Evolutionary conservation across 179 eudicot genomes (phyloP).

Genomic region (Gypsophila paniculata): DNA sequence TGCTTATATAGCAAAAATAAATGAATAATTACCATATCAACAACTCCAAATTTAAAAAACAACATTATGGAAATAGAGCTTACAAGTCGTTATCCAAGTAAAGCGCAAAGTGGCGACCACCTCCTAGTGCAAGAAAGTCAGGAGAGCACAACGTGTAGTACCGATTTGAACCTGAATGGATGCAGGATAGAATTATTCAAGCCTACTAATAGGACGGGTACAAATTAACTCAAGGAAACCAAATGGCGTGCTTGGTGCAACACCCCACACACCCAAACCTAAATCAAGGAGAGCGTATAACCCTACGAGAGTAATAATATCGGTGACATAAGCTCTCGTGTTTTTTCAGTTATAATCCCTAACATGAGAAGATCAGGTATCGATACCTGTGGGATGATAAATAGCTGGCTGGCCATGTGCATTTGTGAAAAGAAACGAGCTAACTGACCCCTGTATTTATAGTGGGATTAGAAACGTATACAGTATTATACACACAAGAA

Average conservation of each 20-base stretch:
- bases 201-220: background rate
- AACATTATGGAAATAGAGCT: constrained; percentile 32
- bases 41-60: background rate
- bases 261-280: background rate
- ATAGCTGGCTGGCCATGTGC: constrained; percentile 53
- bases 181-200: constrained; percentile 18
- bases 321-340: background rate
- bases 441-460: constrained; percentile 60
- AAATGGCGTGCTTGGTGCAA: background rate
- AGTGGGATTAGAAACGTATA: constrained; percentile 7
- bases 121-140: constrained; percentile 83
- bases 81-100: constrained; percentile 87
- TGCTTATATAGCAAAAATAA: background rate
- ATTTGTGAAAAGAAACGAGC: constrained; percentile 79
- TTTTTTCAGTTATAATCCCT: background rate
- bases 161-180: constrained; percentile 67
- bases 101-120: constrained; percentile 84
- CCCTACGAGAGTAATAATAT: background rate
- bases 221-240: too few species aligned
- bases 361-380: background rate
- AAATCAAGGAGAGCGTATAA: too few species aligned
- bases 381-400: constrained; percentile 78
- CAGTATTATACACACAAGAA: background rate
- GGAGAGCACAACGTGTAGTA: constrained; percentile 87
- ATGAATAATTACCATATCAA: background rate